phyloP scores from a whole-genome alignment of 2,329 filamentous ascomycete species.

The Ilyonectria robusta region DNA sequence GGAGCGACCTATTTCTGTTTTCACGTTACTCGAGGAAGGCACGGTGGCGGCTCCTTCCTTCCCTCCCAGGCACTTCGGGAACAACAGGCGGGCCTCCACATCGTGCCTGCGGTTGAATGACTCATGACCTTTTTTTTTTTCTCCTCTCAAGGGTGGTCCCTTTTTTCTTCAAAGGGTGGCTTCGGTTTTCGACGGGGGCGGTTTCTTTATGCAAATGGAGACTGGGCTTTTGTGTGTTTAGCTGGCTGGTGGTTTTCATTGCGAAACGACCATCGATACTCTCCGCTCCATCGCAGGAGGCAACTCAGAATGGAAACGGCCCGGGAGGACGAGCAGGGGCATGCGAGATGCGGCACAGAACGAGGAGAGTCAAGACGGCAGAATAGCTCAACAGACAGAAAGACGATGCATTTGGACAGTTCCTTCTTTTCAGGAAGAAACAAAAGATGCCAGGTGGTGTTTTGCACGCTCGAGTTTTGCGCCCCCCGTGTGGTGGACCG shows the following conservation, averaged over 20 bases:
- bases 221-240: neutral
- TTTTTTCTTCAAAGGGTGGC: neutral
- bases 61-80: conserved; percentile 4
- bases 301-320: conserved; percentile 1
- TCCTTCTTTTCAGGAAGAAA: neutral
- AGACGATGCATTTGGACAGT: neutral
- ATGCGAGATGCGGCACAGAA: neutral
- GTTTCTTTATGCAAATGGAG: neutral
- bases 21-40: neutral
- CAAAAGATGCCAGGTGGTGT: neutral
- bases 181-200: neutral
- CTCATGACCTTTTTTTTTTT: conserved; percentile 2
- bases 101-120: neutral
- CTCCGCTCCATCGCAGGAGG: neutral
- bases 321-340: neutral
- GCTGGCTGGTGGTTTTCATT: neutral
- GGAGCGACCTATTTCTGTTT: neutral
- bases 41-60: neutral
- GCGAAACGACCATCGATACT: neutral
- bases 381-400: neutral
- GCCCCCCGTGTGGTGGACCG: neutral
- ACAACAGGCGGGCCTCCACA: neutral
- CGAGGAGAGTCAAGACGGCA: neutral
- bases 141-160: neutral
- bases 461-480: neutral